Evolutionary conservation across 768 basidiomycete genomes (phyloP).

Genomic region (Mycena capillaripes): DNA sequence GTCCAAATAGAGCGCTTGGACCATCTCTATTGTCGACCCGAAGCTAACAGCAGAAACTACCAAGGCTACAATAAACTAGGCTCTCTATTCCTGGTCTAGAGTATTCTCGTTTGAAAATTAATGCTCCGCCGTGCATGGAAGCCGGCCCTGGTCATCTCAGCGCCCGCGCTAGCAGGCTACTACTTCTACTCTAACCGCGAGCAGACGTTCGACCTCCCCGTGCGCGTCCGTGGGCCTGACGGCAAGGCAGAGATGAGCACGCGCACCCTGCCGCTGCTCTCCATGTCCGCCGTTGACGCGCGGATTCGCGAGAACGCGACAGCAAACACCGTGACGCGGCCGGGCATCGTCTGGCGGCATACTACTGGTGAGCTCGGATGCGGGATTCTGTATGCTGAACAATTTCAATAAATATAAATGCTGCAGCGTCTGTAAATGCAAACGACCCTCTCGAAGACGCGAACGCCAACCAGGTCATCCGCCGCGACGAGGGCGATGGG

Average conservation of each 20-base stretch:
- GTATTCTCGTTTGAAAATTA: no score
- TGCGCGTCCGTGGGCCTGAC: conserved; percentile 68
- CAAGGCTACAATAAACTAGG: background rate
- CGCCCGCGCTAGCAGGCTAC: conserved; percentile 74
- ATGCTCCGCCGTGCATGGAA: conserved; percentile 82
- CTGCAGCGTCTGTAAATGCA: conserved; percentile 75
- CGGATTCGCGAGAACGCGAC: conserved; percentile 70
- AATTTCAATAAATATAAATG: background rate
- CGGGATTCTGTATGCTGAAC: background rate
- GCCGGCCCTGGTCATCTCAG: conserved; percentile 67
- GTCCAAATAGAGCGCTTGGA: background rate
- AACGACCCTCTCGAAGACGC: conserved; percentile 97
- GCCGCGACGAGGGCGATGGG: conserved; percentile 75
- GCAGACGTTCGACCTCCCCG: conserved; percentile 71
- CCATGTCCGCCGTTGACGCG: conserved; percentile 67
- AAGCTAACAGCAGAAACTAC: background rate
- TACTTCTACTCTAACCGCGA: conserved; percentile 65
- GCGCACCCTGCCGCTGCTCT: conserved; percentile 67
- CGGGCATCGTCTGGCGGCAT: conserved; percentile 78
- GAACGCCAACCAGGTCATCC: conserved; percentile 76
- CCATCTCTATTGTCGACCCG: background rate
- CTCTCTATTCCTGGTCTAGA: background rate
- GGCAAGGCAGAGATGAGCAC: conserved; percentile 71
- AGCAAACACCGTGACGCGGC: conserved; percentile 59
- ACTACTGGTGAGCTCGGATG: conserved; percentile 60